Evolutionary conservation across 805 yeast genomes (phyloP).

Genomic region (Sugiyamaella qingdaonensis): DNA sequence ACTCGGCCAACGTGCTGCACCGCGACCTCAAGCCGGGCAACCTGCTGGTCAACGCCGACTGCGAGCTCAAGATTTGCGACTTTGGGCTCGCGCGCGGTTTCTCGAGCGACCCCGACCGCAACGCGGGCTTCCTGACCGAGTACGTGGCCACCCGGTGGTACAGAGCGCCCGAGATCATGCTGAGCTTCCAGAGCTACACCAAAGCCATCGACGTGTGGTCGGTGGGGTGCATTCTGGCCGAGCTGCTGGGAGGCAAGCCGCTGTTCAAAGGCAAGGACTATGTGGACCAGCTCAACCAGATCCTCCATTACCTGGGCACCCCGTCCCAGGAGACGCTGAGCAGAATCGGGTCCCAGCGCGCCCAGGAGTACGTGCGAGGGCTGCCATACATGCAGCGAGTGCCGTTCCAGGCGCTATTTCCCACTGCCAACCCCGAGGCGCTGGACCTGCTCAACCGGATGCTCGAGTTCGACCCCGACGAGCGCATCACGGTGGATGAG

Average conservation of each 20-base stretch:
- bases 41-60: slow-evolving; percentile 87
- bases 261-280: slow-evolving; percentile 93
- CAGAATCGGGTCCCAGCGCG: slow-evolving; percentile 76
- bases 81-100: slow-evolving; percentile 78
- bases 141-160: slow-evolving; percentile 99
- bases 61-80: slow-evolving; percentile 94
- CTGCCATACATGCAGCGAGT: slow-evolving; percentile 78
- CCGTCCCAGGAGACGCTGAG: slow-evolving; percentile 56
- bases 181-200: slow-evolving; percentile 89
- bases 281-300: slow-evolving; percentile 89
- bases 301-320: slow-evolving; percentile 83
- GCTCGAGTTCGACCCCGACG: slow-evolving; percentile 82
- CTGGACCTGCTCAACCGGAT: slow-evolving; percentile 72
- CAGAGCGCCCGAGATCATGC: slow-evolving; percentile 96
- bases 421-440: slow-evolving; percentile 83
- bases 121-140: slow-evolving; percentile 92
- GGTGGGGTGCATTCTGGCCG: slow-evolving; percentile 95
- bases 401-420: slow-evolving; percentile 67
- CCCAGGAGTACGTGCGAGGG: slow-evolving; percentile 85
- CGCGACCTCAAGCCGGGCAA: slow-evolving; percentile 95
- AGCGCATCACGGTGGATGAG: slow-evolving; percentile 80
- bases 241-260: slow-evolving; percentile 84
- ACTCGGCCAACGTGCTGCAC: slow-evolving; percentile 88
- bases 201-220: slow-evolving; percentile 98
- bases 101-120: slow-evolving; percentile 53